Evolutionary conservation across 1,284 basidiomycete species (phyloP), one percentile per base, ranked within the genome.

Genomic region (Sanghuangporus baumii): DNA sequence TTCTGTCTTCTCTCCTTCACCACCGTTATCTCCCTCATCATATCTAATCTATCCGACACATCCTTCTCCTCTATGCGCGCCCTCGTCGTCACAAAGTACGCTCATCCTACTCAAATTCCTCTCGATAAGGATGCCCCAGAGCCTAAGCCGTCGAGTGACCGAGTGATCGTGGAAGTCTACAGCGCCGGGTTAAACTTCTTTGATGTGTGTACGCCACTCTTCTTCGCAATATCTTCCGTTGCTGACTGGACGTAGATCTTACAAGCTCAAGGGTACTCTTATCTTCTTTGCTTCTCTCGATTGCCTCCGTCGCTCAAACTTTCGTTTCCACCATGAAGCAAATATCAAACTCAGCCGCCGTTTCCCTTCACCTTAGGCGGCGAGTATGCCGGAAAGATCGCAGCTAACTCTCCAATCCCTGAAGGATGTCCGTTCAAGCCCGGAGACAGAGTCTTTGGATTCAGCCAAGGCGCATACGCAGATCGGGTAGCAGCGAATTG

Each of bases 371-470:
- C 86, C 9, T 81, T 94, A 6, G 93, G 93, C 20, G 81, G 85
- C 65, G 94, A 99, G 74, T 91, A 98, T 70, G 85, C 94, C 1
- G 96, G 96, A 0, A 81, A 78, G 62, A 86, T 98, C 67, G 80
- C 91, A 5, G 67, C 73, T 11, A 75, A 84, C 68, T 93, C 91
- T 18, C 92, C 88, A 12, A 89, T 98, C 37, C 96, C 96, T 1
- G 73, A 81, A 34, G 92, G 87, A 3, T 97, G 93, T 71, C 81
- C 83, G 0, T 93, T 88, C 72, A 85, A 88, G 70, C 85, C 82
- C 1, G 96, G 96, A 16, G 89, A 97, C 73, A 79, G 93, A 59
- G 92, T 99, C 0, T 96, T 98, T 71, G 96, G 96, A 5, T 85
- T 84, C n/a, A 81, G 79, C 0, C 88, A 92, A 71, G 96, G 93